Evolutionary conservation across 768 basidiomycete genomes (phyloP), one percentile per base, ranked within the genome.

Genomic region (Dendrothele bispora): DNA sequence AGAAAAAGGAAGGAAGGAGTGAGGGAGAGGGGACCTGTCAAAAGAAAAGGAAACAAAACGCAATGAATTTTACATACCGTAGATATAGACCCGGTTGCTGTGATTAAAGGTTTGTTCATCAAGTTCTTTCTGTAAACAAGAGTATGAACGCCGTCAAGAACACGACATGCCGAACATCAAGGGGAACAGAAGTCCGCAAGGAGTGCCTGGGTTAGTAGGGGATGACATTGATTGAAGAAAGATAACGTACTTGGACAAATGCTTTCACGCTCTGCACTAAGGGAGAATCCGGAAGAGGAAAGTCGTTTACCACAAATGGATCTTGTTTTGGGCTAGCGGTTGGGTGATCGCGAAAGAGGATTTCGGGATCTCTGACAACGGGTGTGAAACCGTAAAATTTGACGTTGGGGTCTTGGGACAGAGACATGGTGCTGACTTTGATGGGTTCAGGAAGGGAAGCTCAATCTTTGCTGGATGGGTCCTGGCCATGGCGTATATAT

Each of bases 71-170:
- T 1, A 54, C 65, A 37, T 22, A 74, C 77, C 77, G 55, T 78
- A 79, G 24, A 78, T 62, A 56, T 73, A 79, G 11, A 79, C 73
- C 43, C 78, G 69, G 53, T 75, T 66, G 49, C 68, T 70, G 52
- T 80, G 77, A 49, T 77, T 75, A 60, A 68, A 77, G 2, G 76
- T 75, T 51, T 67, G 68, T 37, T 63, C 58, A 44, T 73, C 65
- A 10, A 80, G 66, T 56, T 73, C 71, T 52, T 65, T 70, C 71
- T 75, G 47, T 21, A 27, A 28, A 26, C 28, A 24, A 27, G 29
- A 39, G 5, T n/a, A n/a, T n/a, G n/a, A 40, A 34, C 38, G 38
- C 29, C 22, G 35, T 42, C 25, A 35, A 7, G 21, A 25, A 46
- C 34, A 29, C 28, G 28, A 30, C 20, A 5, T 1, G 17, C 24